phyloP scores from a whole-genome alignment of 192 early-diverging fungal species.

The Mortierella claussenii region DNA sequence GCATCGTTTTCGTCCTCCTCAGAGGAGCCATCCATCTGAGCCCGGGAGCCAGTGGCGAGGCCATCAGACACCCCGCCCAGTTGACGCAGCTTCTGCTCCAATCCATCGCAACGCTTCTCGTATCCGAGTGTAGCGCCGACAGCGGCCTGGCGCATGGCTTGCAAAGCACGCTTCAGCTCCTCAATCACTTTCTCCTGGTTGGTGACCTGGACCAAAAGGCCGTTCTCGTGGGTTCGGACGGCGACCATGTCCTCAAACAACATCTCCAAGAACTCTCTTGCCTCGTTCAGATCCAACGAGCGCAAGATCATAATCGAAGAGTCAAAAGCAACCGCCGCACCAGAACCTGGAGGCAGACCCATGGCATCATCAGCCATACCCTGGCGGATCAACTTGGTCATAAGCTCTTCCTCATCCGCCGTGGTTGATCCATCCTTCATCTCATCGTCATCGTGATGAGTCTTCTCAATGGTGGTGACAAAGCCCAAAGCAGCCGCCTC shows the following conservation, averaged over 20 bases:
- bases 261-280: slow-evolving; percentile 62
- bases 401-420: slow-evolving; percentile 45
- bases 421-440: slow-evolving; percentile 9
- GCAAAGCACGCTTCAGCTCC: slow-evolving; percentile 64
- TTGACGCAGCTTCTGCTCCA: slow-evolving; percentile 49
- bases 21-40: slow-evolving; percentile 29
- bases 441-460: slow-evolving; percentile 13
- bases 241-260: slow-evolving; percentile 66
- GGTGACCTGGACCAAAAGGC: slow-evolving; percentile 53
- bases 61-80: slow-evolving; percentile 27
- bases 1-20: slow-evolving; percentile 53
- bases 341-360: slow-evolving; percentile 50
- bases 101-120: slow-evolving; percentile 56
- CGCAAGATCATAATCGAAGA: slow-evolving; percentile 59
- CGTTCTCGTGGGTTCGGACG: slow-evolving; percentile 59
- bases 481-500: slow-evolving; percentile 57
- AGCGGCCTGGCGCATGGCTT: slow-evolving; percentile 68
- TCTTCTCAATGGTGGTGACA: slow-evolving; percentile 41
- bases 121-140: slow-evolving; percentile 59
- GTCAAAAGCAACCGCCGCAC: slow-evolving; percentile 63
- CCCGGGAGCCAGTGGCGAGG: not conserved
- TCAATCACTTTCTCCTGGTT: slow-evolving; percentile 63
- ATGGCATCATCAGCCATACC: slow-evolving; percentile 50
- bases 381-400: slow-evolving; percentile 43
- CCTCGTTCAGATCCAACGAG: slow-evolving; percentile 60